Evolutionary conservation across 2,329 filamentous ascomycete genomes (phyloP), one percentile per base, ranked within the genome.

Genomic region (Cryoendolithus antarcticus): DNA sequence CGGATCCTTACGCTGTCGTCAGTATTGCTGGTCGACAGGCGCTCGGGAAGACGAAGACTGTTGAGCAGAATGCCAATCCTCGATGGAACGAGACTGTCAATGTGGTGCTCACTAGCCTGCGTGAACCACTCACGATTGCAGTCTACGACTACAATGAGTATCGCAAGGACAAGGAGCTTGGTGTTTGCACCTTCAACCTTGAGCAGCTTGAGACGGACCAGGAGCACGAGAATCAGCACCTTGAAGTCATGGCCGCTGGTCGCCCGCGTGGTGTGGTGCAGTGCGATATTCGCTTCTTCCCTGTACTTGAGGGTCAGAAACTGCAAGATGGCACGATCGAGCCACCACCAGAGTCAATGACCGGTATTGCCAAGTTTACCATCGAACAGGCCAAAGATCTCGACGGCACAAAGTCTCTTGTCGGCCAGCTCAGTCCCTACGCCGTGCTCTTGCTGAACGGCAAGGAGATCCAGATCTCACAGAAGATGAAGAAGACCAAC

Each of bases 61-160:
- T 95, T 45, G 75, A 80, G 44, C 86, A 95, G 55, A 91, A 82
- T 40, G 68, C 80, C 37, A 93, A 86, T 55, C 91, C 91, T 5
- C 76, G 81, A 52, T 98, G 91, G 91, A 93, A 91, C 54, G 89
- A 98, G 64, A 98, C 91, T 0, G 78, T 95, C 56, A 95, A 95
- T 58, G 77, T 96, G 51, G 91, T 98, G 48, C 72, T 98, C 48
- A 93, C 86, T 1, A 93, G 86, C 3, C 82, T 93, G 57, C 83
- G 82, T 42, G 91, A 98, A 57, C 73, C 82, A 21, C 70, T 98
- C 40, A 91, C 89, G 13, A 72, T 98, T 40, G 77, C 82, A 40
- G 61, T 94, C 24, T 94, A 79, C 54, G 91, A 98, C 60, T 95
- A 80, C 71, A 98, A 98, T 53, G 91, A 95, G 42, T 83, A 83